Base-by-base conservation (phyloP, 1,284 basidiomycete species). In the Veloporphyrellus conicus region DNA sequence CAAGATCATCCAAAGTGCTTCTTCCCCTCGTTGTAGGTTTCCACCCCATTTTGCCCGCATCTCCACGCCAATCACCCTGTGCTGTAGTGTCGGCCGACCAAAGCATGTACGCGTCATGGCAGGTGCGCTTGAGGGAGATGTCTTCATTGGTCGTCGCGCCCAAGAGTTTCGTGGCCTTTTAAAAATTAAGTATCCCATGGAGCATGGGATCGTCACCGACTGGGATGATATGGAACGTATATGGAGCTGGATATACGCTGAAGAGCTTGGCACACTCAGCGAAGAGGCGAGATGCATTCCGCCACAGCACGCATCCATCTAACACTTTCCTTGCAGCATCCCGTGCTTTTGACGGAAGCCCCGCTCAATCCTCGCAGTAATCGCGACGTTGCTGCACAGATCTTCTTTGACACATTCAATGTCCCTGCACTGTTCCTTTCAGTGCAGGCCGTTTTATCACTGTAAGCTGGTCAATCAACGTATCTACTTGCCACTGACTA, bases 221-320 rank as follows among this genome's bases (percentile, higher is more conserved):
- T 97, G 93, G 93, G 93, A 97, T 65, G 93, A 97, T 64, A 97
- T 97, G 93, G 93, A 97, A 69, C 82, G 90, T 47, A 95, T 97
- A 78, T 97, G 93, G 93, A 88, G 80, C 56, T 94, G 92, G 85
- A 89, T 97, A 38, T 98, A 97, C 66, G 85, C 88, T 16, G 93
- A 96, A 65, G 94, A 96, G 59, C 75, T 98, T 42, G 89, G 90
- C 29, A 96, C 93, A 8, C 71, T 96, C 58, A 93, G 90, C 61
- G 94, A 98, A 74, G 94, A 98, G 82, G 93, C 93, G 55, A 50
- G 80, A 66, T 20, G 18, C 38, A 23, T 22, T 27, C 39, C 31
- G 7, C 16, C 20, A 8, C 38, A n/a, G n/a, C 33, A 9, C 19
- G n/a, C 10, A 1, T 40, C 52, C 16, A 37, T 49, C 55, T 49